Base-by-base conservation (phyloP, 2,329 filamentous ascomycete genomes). In the Penicillium freii region DNA sequence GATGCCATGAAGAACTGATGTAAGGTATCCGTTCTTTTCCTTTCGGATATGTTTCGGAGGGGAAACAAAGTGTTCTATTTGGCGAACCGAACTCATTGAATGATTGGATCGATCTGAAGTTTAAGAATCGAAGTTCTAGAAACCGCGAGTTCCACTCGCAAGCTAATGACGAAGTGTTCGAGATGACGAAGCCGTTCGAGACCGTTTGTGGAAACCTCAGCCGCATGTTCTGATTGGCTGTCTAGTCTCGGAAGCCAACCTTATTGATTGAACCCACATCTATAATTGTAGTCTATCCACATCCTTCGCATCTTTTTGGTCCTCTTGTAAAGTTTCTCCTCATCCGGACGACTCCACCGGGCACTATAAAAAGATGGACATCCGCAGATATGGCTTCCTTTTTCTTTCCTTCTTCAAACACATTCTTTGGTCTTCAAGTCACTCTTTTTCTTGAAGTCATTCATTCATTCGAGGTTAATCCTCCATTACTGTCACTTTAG, bases 361-460 rank as follows among this genome's bases (percentile, higher is more conserved):
- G 21, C 10, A 43, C 5, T 10, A 52, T 57, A 57, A 47, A 47
- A 53, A 27, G 42, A 52, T 25, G 21, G 17, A 23, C 39, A 9
- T 40, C 36, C 34, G 34, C 54, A 40, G 51, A 19, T 9, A 40
- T 46, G 27, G 29, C 19, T 3, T 10, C 31, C n/a, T 43, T 38
- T 38, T 44, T 33, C 9, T 53, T 33, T 39, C 19, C 34, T 46
- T 45, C 39, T 40, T 56, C 49, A 40, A 56, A 53, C 54, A 56
- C 54, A 56, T 53, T 56, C 54, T n/a, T 53, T 56, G 49, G 47
- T 36, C 47, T 56, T 56, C 54, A 56, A 56, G 54, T 56, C 54
- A 56, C 49, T 56, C 54, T 47, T 44, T 48, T 56, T 56, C 54
- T 56, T 53, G 54, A 56, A 56, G 43, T 53, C 54, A 53, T 23